These are phyloP conservation scores for Coemansia guatemalensis DNA, from an alignment of 192 early-diverging fungal genomes.

Conservation along the genomic window DNA sequence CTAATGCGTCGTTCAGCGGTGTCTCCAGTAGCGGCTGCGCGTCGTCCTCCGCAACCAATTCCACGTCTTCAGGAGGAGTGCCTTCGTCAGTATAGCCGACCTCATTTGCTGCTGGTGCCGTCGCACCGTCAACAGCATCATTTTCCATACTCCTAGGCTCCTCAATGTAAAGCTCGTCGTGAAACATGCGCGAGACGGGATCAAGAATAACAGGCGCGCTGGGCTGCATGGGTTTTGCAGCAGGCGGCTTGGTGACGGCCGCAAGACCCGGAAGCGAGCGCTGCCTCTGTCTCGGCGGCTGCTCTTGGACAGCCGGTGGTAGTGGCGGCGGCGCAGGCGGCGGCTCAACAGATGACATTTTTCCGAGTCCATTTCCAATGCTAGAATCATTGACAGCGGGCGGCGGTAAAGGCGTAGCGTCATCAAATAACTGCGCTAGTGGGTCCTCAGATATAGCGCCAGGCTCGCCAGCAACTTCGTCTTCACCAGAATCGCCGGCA, in stretches of 20 bases:
- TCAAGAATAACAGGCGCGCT: conserved; percentile 10
- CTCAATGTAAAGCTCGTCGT: conserved; percentile 19
- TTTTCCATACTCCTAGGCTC: background rate
- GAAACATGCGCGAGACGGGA: conserved; percentile 40
- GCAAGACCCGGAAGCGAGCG: background rate
- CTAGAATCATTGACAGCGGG: background rate
- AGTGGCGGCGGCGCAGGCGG: background rate
- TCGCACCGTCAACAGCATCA: background rate
- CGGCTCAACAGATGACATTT: background rate
- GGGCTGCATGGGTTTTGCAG: background rate
- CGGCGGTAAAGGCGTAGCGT: background rate
- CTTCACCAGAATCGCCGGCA: background rate
- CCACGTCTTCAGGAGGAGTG: conserved; percentile 2
- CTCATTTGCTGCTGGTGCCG: background rate
- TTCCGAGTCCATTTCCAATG: background rate
- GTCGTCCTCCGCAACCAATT: background rate
- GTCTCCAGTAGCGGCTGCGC: background rate
- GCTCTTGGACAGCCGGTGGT: background rate
- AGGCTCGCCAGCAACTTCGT: background rate
- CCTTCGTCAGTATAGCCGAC: background rate
- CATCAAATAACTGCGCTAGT: background rate
- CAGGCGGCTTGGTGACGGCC: background rate
- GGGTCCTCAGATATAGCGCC: background rate
- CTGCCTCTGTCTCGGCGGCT: background rate
- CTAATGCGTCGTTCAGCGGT: conserved; percentile 23